Evolutionary conservation across 2,329 filamentous ascomycete genomes (phyloP).

Genomic region (Fusarium tricinctum): DNA sequence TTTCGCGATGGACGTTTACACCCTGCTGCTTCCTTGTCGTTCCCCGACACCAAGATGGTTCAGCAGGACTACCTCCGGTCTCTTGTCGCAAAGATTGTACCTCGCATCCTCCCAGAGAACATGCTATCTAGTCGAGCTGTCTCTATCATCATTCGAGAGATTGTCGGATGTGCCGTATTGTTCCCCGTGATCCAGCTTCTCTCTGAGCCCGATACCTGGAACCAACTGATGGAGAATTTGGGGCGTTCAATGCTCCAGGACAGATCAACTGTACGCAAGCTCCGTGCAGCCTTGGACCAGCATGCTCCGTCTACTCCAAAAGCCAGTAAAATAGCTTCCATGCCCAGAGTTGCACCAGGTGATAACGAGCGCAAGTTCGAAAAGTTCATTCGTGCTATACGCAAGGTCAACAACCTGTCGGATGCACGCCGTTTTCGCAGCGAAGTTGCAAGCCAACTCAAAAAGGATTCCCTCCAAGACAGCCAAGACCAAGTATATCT

Average conservation of each 20-base stretch:
- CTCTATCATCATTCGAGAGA: slow-evolving; percentile 84
- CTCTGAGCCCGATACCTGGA: slow-evolving; percentile 96
- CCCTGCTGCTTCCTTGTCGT: slow-evolving; percentile 84
- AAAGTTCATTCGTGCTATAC: slow-evolving; percentile 89
- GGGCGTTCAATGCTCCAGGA: slow-evolving; percentile 92
- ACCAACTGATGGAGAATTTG: slow-evolving; percentile 92
- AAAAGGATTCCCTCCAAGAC: slow-evolving; percentile 83
- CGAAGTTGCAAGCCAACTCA: slow-evolving; percentile 91
- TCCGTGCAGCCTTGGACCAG: slow-evolving; percentile 92
- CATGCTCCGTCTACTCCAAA: slow-evolving; percentile 88
- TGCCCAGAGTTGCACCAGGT: slow-evolving; percentile 82
- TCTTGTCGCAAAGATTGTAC: slow-evolving; percentile 79
- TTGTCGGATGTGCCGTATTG: slow-evolving; percentile 92
- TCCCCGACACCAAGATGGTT: slow-evolving; percentile 84
- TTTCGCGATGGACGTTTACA: slow-evolving; percentile 92
- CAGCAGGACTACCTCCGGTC: slow-evolving; percentile 91
- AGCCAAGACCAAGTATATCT: slow-evolving; percentile 89
- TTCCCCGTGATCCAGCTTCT: slow-evolving; percentile 84
- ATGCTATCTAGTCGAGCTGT: slow-evolving; percentile 86
- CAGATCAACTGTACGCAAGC: slow-evolving; percentile 91
- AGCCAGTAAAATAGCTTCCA: slow-evolving; percentile 72
- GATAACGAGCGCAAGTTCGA: slow-evolving; percentile 96
- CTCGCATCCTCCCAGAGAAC: slow-evolving; percentile 78
- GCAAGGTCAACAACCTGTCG: slow-evolving; percentile 90
- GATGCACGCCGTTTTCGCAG: slow-evolving; percentile 93